These are phyloP conservation scores for Xylariaceae sp. DNA, from an alignment of 2,329 filamentous ascomycete species.

Conservation along the genomic window DNA sequence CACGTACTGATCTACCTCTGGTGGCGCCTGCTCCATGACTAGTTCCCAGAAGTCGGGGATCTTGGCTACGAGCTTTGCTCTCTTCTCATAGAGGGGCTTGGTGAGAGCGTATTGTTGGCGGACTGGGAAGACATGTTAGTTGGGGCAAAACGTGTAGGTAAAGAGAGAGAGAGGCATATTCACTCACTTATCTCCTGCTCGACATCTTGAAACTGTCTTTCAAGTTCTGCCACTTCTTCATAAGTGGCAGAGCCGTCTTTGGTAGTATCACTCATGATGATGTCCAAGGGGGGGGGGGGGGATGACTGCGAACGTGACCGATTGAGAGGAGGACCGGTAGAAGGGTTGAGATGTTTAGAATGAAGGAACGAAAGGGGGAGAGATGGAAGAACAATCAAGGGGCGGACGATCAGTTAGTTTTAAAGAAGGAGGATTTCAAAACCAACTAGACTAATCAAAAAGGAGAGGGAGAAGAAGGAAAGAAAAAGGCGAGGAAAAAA, in stretches of 20 bases:
- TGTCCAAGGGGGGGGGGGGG: not conserved
- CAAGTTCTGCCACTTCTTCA: conserved; percentile 72
- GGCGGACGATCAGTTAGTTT: not conserved
- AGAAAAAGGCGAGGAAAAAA: conserved; percentile 7
- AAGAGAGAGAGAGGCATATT: not conserved
- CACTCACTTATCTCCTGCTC: conserved; percentile 76
- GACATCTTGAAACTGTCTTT: conserved; percentile 76
- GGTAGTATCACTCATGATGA: conserved; percentile 20
- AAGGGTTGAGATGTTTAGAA: not conserved
- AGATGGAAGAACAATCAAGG: not conserved
- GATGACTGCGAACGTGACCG: not conserved
- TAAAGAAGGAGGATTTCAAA: conserved; percentile 1
- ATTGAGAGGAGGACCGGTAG: not conserved
- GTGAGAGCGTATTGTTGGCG: conserved; percentile 65
- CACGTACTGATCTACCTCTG: conserved; percentile 83
- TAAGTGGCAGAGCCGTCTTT: conserved; percentile 47
- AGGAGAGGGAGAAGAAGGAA: not conserved
- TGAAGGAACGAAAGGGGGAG: not conserved
- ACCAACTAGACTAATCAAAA: not conserved
- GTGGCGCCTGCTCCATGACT: conserved; percentile 80
- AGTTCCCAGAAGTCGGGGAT: conserved; percentile 94
- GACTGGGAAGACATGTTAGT: conserved; percentile 43
- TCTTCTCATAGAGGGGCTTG: conserved; percentile 68
- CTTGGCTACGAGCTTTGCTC: conserved; percentile 60
- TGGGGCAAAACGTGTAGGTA: not conserved